Evolutionary conservation across 768 basidiomycete genomes (phyloP), one percentile per base, ranked within the genome.

Genomic region (Lactarius sp.): DNA sequence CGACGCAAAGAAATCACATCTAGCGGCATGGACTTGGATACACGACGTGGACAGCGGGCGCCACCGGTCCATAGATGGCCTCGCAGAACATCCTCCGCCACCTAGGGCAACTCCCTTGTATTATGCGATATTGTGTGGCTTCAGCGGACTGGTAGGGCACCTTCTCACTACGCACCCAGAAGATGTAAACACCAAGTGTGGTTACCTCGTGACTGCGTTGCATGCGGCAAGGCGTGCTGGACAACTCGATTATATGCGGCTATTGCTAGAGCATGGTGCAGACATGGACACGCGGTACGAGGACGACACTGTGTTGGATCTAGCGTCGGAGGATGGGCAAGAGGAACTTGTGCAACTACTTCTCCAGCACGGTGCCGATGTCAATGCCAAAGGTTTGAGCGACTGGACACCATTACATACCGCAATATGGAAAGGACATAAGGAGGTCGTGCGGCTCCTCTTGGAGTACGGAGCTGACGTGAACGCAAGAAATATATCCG

Each of bases 1-100:
- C 18, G 27, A 52, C 7, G 18, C 12, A 4, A 34, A 2, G 2
- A 51, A 42, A 9, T 39, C 59, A 36, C 5, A 59, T 20, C 18
- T 51, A 12, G 37, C 41, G 10, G 22, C 39, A n/a, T 52, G 59
- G 59, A 8, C 14, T n/a, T 52, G 39, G 47, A 49, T 58, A 50
- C 16, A 39, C 4, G 22, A 58, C 22, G 22, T 6, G 20, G 2
- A 27, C 20, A 44, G 42, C 4, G 27, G 39, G 31, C 42, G 16
- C 2, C 12, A 8, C 2, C 18, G 1, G 13, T 1, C 18, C 3
- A 31, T 4, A 12, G 9, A 2, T 0, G 3, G 3, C 2, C 47
- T 58, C 4, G 10, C 46, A 14, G 12, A 14, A 22, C 36, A 14
- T 46, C 57, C 46, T 31, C 22, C 34, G 0, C 12, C 22, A 14